phyloP scores from a whole-genome alignment of 1,284 basidiomycete genomes.

The Ustilago shanxiensis region DNA sequence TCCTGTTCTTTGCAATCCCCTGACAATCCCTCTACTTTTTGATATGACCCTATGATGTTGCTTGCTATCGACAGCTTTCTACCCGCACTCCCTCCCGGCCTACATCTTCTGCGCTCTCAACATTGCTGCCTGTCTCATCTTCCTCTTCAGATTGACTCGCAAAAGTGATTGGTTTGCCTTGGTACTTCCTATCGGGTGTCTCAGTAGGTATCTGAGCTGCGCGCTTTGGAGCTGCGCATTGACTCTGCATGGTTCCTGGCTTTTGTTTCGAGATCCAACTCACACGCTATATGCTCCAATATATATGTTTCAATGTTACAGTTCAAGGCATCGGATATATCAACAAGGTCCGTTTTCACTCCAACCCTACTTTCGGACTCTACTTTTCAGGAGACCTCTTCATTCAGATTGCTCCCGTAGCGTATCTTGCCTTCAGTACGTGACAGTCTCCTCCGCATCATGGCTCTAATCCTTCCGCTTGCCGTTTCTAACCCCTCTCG shows the following conservation, averaged over 20 bases:
- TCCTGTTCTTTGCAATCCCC: too few relatives aligned
- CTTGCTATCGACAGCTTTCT: neutral
- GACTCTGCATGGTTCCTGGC: too few relatives aligned
- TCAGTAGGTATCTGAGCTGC: neutral
- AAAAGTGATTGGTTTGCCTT: neutral
- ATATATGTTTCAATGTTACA: neutral
- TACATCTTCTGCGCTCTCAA: slow-evolving; percentile 3
- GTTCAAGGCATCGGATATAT: neutral
- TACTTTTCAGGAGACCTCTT: neutral
- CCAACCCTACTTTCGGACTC: neutral
- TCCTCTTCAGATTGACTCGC: neutral
- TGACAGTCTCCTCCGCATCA: too few relatives aligned
- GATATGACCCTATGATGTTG: too few relatives aligned
- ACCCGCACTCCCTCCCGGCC: neutral
- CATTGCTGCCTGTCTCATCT: neutral
- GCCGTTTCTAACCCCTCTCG: too few relatives aligned
- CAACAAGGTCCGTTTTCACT: slow-evolving; percentile 4
- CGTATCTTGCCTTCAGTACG: neutral
- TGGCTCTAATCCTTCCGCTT: too few relatives aligned
- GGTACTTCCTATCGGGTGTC: slow-evolving; percentile 1
- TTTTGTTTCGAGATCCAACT: too few relatives aligned
- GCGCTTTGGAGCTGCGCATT: too few relatives aligned
- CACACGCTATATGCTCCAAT: too few relatives aligned
- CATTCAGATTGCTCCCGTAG: slow-evolving; percentile 2
- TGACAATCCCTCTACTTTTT: neutral